phyloP scores from a whole-genome alignment of 352 stramenopile genomes.

The Pelagophyceae sp. region DNA sequence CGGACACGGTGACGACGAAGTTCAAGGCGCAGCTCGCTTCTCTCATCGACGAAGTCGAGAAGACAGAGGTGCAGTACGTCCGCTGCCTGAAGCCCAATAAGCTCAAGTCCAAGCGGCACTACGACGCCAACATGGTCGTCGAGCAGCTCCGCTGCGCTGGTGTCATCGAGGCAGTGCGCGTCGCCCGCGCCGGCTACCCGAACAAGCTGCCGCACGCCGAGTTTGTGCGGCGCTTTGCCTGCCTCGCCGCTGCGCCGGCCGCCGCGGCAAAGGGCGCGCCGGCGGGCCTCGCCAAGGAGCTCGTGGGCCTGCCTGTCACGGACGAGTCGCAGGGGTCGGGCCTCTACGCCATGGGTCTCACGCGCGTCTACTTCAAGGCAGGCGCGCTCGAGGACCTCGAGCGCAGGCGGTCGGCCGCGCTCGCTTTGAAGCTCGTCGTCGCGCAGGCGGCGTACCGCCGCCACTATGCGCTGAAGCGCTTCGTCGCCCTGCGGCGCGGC shows the following conservation, averaged over 20 bases:
- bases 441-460: conserved; percentile 15
- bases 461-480: neutral
- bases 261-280: neutral
- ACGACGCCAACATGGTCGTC: conserved; percentile 62
- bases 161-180: conserved; percentile 79
- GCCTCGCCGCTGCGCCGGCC: neutral
- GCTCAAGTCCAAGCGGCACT: conserved; percentile 74
- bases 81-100: conserved; percentile 90
- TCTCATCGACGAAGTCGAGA: conserved; percentile 41
- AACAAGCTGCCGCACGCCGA: conserved; percentile 29
- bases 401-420: conserved; percentile 38
- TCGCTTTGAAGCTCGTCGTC: conserved; percentile 27
- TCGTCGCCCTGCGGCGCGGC: neutral
- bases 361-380: conserved; percentile 81
- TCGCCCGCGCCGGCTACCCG: conserved; percentile 77
- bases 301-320: neutral
- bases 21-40: conserved; percentile 43
- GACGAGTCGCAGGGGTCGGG: neutral
- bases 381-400: conserved; percentile 79
- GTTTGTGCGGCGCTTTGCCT: neutral
- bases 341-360: conserved; percentile 50
- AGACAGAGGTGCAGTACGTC: conserved; percentile 71
- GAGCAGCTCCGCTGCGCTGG: conserved; percentile 81
- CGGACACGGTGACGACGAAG: conserved; percentile 46
- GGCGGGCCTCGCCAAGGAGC: neutral